Conservation (phyloP, 805 yeast genomes). For the Middelhovenomyces tepae region DNA sequence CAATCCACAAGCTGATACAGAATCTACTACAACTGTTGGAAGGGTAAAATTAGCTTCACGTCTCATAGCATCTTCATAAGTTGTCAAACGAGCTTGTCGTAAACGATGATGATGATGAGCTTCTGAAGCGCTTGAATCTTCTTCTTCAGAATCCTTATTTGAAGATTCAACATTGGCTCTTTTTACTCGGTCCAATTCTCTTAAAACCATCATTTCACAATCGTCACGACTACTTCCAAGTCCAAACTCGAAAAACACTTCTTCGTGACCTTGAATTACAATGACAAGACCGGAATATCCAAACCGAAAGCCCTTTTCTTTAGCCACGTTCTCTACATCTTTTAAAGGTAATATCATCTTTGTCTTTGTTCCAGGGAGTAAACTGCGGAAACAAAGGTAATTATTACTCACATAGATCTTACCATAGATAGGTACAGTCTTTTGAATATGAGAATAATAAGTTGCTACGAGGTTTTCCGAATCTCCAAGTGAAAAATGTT, state of each 20-base stretch:
- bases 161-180: background rate
- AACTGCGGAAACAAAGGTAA: constrained; percentile 70
- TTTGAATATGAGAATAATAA: constrained; percentile 60
- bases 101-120: constrained; percentile 1
- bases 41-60: background rate
- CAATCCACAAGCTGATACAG: background rate
- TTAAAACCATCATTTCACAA: constrained; percentile 43
- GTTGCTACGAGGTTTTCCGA: constrained; percentile 50
- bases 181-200: constrained; percentile 36
- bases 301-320: constrained; percentile 60
- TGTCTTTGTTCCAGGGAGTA: constrained; percentile 68
- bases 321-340: constrained; percentile 62
- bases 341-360: constrained; percentile 72
- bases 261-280: constrained; percentile 66
- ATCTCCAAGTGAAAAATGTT: constrained; percentile 55
- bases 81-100: constrained; percentile 46
- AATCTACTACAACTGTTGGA: constrained; percentile 1
- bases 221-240: constrained; percentile 46
- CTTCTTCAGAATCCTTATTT: constrained; percentile 2
- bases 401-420: constrained; percentile 63
- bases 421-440: constrained; percentile 75
- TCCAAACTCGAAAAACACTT: constrained; percentile 67
- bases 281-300: constrained; percentile 62
- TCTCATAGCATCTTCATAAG: constrained; percentile 56
- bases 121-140: constrained; percentile 10